Percentiles rank a stretch among this genome's conserved stretches.
These are phyloP conservation scores for Nakataea oryzae DNA, from an alignment of 2,329 filamentous ascomycete genomes.

Conservation along the genomic window DNA sequence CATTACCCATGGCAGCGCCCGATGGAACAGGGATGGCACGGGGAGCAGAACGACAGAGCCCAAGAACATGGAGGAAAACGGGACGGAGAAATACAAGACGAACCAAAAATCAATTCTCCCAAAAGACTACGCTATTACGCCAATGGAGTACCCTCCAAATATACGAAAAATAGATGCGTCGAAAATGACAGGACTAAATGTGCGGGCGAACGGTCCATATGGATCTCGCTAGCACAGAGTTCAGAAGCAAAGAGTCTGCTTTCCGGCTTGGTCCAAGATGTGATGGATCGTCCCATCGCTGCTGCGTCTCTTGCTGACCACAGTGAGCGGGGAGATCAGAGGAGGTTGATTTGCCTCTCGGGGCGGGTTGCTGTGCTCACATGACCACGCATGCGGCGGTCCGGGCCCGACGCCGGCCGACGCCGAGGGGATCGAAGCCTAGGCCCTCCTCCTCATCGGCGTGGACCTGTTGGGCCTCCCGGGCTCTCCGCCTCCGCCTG, in stretches of 20 bases:
- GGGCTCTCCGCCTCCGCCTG: slow-evolving; percentile 58
- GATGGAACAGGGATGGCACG: not conserved
- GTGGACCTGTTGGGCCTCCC: slow-evolving; percentile 73
- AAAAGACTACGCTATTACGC: not conserved
- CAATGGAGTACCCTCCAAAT: not conserved
- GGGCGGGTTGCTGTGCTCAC: slow-evolving; percentile 7
- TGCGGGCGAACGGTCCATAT: not conserved
- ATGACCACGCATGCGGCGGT: slow-evolving; percentile 14
- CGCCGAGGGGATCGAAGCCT: slow-evolving; percentile 39
- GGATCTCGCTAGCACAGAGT: no score
- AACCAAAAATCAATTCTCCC: not conserved
- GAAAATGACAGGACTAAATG: not conserved
- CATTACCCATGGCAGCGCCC: not conserved
- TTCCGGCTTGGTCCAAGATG: not conserved
- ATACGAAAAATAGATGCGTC: not conserved
- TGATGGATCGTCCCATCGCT: not conserved
- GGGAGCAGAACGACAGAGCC: not conserved
- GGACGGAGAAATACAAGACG: not conserved
- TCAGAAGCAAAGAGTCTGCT: no score
- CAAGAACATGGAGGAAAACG: not conserved
- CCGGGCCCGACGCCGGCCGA: slow-evolving; percentile 11
- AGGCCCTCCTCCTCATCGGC: slow-evolving; percentile 69
- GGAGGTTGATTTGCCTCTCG: not conserved
- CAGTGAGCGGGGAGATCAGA: not conserved
- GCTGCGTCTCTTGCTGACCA: not conserved